Evolutionary conservation across 2,329 filamentous ascomycete genomes (phyloP), one percentile per base, ranked within the genome.

Genomic region (Sphaerulina vaccinii): DNA sequence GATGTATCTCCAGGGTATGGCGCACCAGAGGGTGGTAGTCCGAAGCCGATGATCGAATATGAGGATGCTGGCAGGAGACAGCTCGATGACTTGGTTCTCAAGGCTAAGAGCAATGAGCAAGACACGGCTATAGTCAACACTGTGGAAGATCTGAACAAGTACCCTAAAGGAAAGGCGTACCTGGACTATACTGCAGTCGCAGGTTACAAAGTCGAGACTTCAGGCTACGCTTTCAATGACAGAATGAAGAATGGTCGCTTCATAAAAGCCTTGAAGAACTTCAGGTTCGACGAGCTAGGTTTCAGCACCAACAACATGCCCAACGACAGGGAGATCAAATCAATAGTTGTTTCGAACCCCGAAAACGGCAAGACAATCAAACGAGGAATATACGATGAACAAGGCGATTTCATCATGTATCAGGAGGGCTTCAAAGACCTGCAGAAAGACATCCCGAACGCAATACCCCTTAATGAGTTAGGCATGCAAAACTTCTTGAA

Each of bases 391-490:
- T 49, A 39, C 36, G 45, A 49, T 24, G 27, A 19, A 8, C 21
- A 18, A 9, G 45, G 45, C 3, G 27, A 37, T 2, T 49, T 49
- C 35, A 49, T 49, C 45, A 19, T 49, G 10, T 49, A 49, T 27
- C 35, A 49, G 27, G 22, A 38, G 3, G 45, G 35, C 10, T 29
- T 38, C 45, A 49, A 38, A 27, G 22, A 42, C 1, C 16, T 13
- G 3, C 39, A 42, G 18, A 16, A 23, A 10, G n/a, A 27, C 10
- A 7, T 42, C 22, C 3, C 39, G 3, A 42, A 32, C n/a, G n/a
- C n/a, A 16, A 24, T 42, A 8, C 36, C 45, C 13, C 33, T 49
- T 19, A 49, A 49, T n/a, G 45, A 49, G 22, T 16, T 39, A n/a
- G 33, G 45, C 23, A 40, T 49, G 33, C 45, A 49, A 27, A 29